Base-by-base conservation (phyloP, 2,329 filamentous ascomycete species). In the Penicillium sp. region DNA sequence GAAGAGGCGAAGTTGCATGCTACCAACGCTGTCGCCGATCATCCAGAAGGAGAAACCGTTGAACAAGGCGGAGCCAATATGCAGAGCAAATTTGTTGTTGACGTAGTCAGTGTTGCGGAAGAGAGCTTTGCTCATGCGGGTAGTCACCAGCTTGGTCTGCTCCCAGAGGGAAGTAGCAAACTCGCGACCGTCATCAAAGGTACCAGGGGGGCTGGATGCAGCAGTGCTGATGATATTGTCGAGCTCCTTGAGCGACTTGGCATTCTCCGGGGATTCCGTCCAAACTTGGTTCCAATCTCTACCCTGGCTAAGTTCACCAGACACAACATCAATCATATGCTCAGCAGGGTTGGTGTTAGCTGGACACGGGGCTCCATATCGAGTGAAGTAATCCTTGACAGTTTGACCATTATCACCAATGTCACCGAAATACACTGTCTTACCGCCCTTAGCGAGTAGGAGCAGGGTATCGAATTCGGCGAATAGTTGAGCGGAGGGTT, bases 11-110 rank as follows among this genome's bases (percentile, higher is more conserved):
- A 54, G 51, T 20, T 54, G 51, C 46, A 54, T 50, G 36, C 37
- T 39, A 15, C 42, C 24, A 5, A 54, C 46, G 13, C 42, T 44
- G 30, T 54, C 46, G 3, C 51, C 47, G 24, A 54, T 54, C 51
- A 54, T 54, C 51, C 51, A 54, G 46, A 54, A 54, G 2, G 51
- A 54, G 37, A 54, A 54, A 23, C 51, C 51, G 24, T 54, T 54
- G 26, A 54, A 54, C 3, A 54, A 43, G 32, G 51, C 51, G 26
- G 51, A 54, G 2, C 51, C 51, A 20, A 54, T 50, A 13, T 54
- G 51, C n/a, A 54, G 21, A 7, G 47, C 46, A 18, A 54, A 23
- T 27, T 54, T 54, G 44, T 54, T 54, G 20, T 51, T 51, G 15
- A 54, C 21, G 20, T 54, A 54, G 39, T 54, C 52, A 7, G 47